Conservation (phyloP, 129 eudicot species). For the Flaveria robusta region DNA sequence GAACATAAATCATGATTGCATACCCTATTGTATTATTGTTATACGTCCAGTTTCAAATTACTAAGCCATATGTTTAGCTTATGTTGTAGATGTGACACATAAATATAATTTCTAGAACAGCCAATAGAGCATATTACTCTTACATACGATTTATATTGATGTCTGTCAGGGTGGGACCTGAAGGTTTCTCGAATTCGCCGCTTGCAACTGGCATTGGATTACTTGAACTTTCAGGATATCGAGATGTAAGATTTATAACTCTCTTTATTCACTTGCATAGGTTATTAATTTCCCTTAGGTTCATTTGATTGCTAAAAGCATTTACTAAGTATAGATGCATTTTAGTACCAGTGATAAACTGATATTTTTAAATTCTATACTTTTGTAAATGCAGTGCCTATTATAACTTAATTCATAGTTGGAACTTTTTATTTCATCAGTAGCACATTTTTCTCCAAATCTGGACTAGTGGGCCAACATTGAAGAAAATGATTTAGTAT, state of each 20-base stretch:
- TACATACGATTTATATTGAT: slow-evolving; percentile 19
- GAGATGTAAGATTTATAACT: slow-evolving; percentile 62
- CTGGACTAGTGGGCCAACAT: slow-evolving; percentile 13
- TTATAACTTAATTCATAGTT: neutral
- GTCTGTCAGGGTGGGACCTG: slow-evolving; percentile 78
- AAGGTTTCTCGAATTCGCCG: slow-evolving; percentile 80
- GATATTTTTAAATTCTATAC: neutral
- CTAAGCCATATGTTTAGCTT: slow-evolving; percentile 13
- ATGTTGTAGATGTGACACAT: slow-evolving; percentile 15
- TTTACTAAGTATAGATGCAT: neutral
- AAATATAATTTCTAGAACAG: slow-evolving; percentile 19
- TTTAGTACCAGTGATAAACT: neutral
- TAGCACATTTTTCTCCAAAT: slow-evolving; percentile 1
- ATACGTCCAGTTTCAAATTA: neutral
- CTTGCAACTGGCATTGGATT: slow-evolving; percentile 84
- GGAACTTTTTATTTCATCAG: slow-evolving; percentile 7
- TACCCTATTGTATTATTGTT: neutral
- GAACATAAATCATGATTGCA: slow-evolving; percentile 13
- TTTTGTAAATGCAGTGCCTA: neutral
- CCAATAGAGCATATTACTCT: neutral
- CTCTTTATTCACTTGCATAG: slow-evolving; percentile 6
- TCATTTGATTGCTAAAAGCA: slow-evolving; percentile 18
- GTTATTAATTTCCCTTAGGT: slow-evolving; percentile 6
- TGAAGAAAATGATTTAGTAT: slow-evolving; percentile 9
- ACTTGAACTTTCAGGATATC: slow-evolving; percentile 81